Conservation (phyloP, 192 early-diverging fungal genomes). For the Lunasporangiospora selenospora region DNA sequence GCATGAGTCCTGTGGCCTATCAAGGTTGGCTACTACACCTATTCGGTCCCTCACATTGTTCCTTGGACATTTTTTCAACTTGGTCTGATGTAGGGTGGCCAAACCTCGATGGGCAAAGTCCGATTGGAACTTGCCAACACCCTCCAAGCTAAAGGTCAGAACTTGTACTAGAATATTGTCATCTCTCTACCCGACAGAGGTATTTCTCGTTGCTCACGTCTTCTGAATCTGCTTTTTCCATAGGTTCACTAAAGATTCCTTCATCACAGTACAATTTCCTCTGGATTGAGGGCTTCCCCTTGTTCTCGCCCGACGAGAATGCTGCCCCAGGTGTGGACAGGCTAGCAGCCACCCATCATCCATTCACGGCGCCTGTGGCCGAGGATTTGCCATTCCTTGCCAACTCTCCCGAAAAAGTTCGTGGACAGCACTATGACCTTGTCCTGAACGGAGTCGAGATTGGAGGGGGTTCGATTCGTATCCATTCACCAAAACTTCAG, state of each 20-base stretch:
- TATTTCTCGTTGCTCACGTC: too few relatives aligned
- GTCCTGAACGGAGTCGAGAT: constrained; percentile 92
- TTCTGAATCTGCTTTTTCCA: too few relatives aligned
- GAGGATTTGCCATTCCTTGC: constrained; percentile 72
- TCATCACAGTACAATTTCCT: constrained; percentile 67
- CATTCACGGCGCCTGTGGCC: constrained; percentile 84
- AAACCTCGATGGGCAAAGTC: constrained; percentile 55
- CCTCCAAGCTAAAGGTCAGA: constrained; percentile 58
- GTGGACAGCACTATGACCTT: constrained; percentile 90
- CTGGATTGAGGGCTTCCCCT: constrained; percentile 91
- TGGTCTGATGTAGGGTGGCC: constrained; percentile 40
- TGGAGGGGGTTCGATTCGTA: constrained; percentile 90
- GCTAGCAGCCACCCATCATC: constrained; percentile 85
- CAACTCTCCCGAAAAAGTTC: constrained; percentile 65
- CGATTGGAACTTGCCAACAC: constrained; percentile 54
- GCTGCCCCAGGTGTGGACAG: constrained; percentile 36
- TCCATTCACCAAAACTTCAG: constrained; percentile 82
- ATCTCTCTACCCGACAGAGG: too few relatives aligned
- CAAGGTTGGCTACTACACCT: not conserved
- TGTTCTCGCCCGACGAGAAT: constrained; percentile 78
- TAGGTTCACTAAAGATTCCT: constrained; percentile 58
- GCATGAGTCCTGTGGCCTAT: not conserved
- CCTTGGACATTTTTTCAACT: not conserved
- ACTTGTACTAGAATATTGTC: too few relatives aligned
- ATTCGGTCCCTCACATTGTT: too few relatives aligned